These are phyloP conservation scores for Candida awuae DNA, from an alignment of 805 yeast species.

Conservation along the genomic window DNA sequence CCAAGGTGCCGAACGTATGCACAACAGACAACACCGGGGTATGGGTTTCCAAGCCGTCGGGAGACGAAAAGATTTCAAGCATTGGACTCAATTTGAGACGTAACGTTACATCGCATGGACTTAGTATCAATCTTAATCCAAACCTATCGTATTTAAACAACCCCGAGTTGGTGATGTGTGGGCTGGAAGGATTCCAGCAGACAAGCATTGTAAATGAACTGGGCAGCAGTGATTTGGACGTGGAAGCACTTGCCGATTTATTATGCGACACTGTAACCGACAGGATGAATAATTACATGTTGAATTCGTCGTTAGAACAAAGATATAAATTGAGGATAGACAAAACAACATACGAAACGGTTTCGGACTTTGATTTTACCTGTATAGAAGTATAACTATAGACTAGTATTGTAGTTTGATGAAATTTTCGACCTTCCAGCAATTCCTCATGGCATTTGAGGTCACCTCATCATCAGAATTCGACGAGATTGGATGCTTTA, in stretches of 20 bases:
- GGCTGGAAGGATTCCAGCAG: conserved; percentile 56
- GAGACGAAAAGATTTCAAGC: conserved; percentile 65
- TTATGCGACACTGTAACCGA: conserved; percentile 39
- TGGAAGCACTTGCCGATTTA: conserved; percentile 27
- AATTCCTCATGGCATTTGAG: conserved; percentile 1
- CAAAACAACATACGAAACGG: neutral
- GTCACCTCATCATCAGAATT: neutral
- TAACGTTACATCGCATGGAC: conserved; percentile 82
- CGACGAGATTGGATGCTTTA: neutral
- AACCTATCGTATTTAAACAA: conserved; percentile 64
- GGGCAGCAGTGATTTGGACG: conserved; percentile 18
- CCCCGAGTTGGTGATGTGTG: conserved; percentile 69
- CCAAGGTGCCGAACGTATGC: conserved; percentile 34
- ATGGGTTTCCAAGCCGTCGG: conserved; percentile 43
- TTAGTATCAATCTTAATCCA: conserved; percentile 71
- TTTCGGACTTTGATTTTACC: neutral
- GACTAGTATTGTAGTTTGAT: neutral
- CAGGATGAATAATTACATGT: conserved; percentile 7
- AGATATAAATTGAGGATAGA: neutral
- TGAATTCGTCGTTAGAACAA: neutral
- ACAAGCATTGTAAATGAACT: conserved; percentile 38
- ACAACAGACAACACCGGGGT: conserved; percentile 78
- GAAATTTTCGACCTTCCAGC: conserved; percentile 3
- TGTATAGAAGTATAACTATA: neutral
- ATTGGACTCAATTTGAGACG: conserved; percentile 84